Evolutionary conservation across 805 yeast species (phyloP).

Genomic region (Wickerhamiella vanderwaltii): DNA sequence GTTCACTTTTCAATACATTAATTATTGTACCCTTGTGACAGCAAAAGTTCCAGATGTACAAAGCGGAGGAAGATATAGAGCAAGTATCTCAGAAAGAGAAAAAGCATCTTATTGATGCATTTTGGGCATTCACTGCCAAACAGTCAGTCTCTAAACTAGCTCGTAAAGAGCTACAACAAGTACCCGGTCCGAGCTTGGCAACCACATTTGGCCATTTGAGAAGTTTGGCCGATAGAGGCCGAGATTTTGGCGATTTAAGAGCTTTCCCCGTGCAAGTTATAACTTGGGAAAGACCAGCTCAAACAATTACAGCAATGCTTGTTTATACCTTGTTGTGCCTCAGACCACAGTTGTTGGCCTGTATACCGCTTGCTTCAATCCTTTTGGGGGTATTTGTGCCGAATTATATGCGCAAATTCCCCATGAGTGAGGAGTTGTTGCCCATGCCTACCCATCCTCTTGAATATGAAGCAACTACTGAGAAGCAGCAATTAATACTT

Average conservation of each 20-base stretch:
- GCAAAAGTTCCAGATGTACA: no score
- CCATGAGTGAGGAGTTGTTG: conserved; percentile 15
- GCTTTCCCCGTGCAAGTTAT: conserved; percentile 47
- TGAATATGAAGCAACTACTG: conserved; percentile 17
- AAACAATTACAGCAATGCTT: conserved; percentile 49
- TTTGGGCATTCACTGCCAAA: conserved; percentile 7
- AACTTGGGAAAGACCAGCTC: conserved; percentile 65
- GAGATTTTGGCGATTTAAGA: conserved; percentile 46
- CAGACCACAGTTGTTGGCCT: conserved; percentile 55
- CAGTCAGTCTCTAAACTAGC: conserved; percentile 8
- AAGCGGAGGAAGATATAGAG: not conserved
- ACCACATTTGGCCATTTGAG: conserved; percentile 46
- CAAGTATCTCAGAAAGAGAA: not conserved
- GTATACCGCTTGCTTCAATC: conserved; percentile 48
- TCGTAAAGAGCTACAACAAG: conserved; percentile 31
- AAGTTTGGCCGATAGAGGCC: conserved; percentile 42
- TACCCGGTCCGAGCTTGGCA: conserved; percentile 47
- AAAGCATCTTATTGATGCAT: conserved; percentile 10
- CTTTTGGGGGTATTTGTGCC: conserved; percentile 54
- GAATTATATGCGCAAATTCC: conserved; percentile 36
- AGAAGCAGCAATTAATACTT: conserved; percentile 13
- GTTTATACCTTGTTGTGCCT: conserved; percentile 55
- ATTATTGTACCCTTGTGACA: no score
- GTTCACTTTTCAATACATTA: no score
- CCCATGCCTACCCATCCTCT: conserved; percentile 19